Base-by-base conservation (phyloP, 2,329 filamentous ascomycete species). In the Cladosporium colombiae region DNA sequence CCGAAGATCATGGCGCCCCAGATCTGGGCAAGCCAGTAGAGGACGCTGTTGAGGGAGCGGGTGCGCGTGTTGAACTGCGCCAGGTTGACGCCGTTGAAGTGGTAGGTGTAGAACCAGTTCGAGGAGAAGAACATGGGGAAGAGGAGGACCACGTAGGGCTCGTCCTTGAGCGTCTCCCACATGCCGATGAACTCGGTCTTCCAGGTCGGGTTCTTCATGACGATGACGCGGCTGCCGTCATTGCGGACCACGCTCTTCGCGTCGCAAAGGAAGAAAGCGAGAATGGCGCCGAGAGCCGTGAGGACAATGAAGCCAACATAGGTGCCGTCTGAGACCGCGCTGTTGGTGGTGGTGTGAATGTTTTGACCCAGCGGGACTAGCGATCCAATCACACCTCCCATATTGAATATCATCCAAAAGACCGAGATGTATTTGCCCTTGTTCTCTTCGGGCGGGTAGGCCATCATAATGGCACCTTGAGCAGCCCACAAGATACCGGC, bases 371-470 rank as follows among this genome's bases (percentile, higher is more conserved):
- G 85, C n/a, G 89, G 89, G 68, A 92, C 85, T 81, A 88, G 76
- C 74, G 89, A 88, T 68, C 93, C 93, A 77, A 97, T 92, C 68
- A 97, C 93, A 73, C 89, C 93, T 72, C 93, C 93, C 66, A 93
- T 79, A 79, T 97, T 97, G 84, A 97, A 97, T 74, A 97, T 96
- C 77, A 93, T 88, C 93, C 93, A 97, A 81, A 97, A 97, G 81
- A 88, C 89, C 67, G 91, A 91, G 77, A 97, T 96, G 78, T 93
- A 97, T 67, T 89, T 88, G 53, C 93, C 93, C 83, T 97, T 97
- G 69, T 87, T 86, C 37, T 86, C 78, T 79, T 97, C 93, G 23
- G 86, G 83, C 1, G 93, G 93, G 77, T 97, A 97, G 49, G 91
- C 88, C 87, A 96, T 94, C 89, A 94, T 93, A 74, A 94, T 91